Percentiles rank a stretch among this genome's conserved stretches.
These are phyloP conservation scores for Fusarium sulawesiense DNA, from an alignment of 2,329 filamentous ascomycete genomes.

Conservation along the genomic window DNA sequence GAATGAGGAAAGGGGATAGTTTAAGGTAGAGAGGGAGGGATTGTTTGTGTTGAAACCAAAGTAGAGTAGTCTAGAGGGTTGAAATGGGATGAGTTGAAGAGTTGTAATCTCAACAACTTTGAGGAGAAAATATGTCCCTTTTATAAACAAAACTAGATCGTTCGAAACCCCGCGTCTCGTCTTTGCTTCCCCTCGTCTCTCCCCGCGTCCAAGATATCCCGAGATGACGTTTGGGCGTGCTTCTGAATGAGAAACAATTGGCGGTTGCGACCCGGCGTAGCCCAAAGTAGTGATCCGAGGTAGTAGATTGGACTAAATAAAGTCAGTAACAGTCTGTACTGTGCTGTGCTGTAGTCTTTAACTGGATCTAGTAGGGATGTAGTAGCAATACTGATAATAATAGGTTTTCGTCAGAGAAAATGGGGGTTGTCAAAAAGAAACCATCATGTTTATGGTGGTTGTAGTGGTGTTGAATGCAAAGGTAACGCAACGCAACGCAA, in stretches of 20 bases:
- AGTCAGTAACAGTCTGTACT: slow-evolving; percentile 1
- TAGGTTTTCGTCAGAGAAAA: slow-evolving; percentile 40
- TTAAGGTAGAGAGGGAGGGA: background rate
- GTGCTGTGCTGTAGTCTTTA: background rate
- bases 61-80: background rate
- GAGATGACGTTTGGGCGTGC: slow-evolving; percentile 39
- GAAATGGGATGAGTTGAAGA: slow-evolving; percentile 19
- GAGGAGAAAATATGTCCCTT: slow-evolving; percentile 19
- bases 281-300: slow-evolving; percentile 40
- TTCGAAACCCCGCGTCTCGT: slow-evolving; percentile 26
- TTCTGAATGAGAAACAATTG: slow-evolving; percentile 33
- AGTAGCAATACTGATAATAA: slow-evolving; percentile 19
- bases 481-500: slow-evolving; percentile 11
- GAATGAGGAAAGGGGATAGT: background rate
- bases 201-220: slow-evolving; percentile 32
- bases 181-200: slow-evolving; percentile 23
- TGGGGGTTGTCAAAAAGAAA: slow-evolving; percentile 37
- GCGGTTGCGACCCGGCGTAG: slow-evolving; percentile 35
- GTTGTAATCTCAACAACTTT: slow-evolving; percentile 16
- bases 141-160: slow-evolving; percentile 24
- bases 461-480: slow-evolving; percentile 22
- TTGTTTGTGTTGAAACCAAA: slow-evolving; percentile 28
- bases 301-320: slow-evolving; percentile 7
- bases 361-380: background rate
- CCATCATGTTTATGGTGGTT: slow-evolving; percentile 35